phyloP scores from a whole-genome alignment of 2,329 filamentous ascomycete genomes.

The Talaromyces sp. region DNA sequence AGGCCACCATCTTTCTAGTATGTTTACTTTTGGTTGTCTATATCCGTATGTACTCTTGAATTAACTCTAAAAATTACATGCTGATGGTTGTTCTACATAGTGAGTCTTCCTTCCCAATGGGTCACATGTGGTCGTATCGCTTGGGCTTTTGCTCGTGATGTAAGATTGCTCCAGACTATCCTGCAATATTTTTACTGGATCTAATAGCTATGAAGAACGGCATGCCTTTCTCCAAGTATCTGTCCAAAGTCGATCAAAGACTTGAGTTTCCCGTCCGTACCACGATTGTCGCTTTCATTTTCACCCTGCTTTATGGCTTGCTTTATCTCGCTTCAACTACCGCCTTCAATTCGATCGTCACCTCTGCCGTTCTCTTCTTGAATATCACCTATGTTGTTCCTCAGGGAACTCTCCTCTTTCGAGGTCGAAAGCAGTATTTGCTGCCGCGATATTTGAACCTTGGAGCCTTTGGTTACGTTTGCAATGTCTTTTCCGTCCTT shows the following conservation, averaged over 20 bases:
- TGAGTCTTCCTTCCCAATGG: too few species aligned
- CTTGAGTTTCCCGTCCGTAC: constrained; percentile 29
- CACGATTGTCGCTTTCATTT: constrained; percentile 26
- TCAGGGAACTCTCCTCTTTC: constrained; percentile 45
- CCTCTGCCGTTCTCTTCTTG: constrained; percentile 49
- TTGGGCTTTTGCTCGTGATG: constrained; percentile 35
- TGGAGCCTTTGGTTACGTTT: not conserved
- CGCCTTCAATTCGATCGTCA: constrained; percentile 45
- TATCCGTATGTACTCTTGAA: too few species aligned
- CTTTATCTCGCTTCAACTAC: constrained; percentile 46
- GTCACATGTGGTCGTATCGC: constrained; percentile 30
- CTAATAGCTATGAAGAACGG: too few species aligned
- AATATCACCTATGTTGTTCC: constrained; percentile 49
- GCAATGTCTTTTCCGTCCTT: not conserved
- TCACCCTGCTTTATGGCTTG: constrained; percentile 42
- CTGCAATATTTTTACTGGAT: too few species aligned
- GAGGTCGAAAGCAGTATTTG: constrained; percentile 32
- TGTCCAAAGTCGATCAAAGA: constrained; percentile 24
- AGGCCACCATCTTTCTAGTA: too few species aligned
- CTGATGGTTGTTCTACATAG: too few species aligned
- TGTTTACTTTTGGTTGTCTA: too few species aligned
- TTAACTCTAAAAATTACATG: too few species aligned
- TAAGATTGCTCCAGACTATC: too few species aligned
- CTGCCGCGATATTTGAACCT: not conserved
- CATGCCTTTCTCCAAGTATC: constrained; percentile 27